phyloP scores from a whole-genome alignment of 352 stramenopile species.

The Phytophthora citricola region DNA sequence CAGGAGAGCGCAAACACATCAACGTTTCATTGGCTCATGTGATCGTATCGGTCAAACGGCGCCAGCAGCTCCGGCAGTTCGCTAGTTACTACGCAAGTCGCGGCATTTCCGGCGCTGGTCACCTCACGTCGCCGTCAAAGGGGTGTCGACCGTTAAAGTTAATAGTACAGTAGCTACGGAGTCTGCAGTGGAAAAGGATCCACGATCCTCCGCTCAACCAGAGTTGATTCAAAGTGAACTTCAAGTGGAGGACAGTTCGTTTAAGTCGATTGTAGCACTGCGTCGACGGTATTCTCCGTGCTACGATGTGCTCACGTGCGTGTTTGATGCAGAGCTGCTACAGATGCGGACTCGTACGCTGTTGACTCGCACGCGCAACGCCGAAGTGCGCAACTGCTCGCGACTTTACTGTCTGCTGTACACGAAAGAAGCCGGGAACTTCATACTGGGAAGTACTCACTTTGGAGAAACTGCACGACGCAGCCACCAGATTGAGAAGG shows the following conservation, averaged over 20 bases:
- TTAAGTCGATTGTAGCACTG: conserved; percentile 21
- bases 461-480: conserved; percentile 37
- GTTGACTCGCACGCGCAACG: conserved; percentile 17
- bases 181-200: neutral
- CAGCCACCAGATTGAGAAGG: conserved; percentile 29
- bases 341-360: conserved; percentile 30
- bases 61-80: conserved; percentile 71
- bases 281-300: conserved; percentile 21
- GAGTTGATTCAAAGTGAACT: too few relatives aligned
- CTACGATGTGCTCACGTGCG: conserved; percentile 45
- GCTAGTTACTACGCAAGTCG: conserved; percentile 71
- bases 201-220: too few relatives aligned
- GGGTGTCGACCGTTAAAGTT: neutral
- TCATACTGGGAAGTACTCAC: conserved; percentile 43
- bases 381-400: conserved; percentile 49
- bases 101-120: conserved; percentile 66
- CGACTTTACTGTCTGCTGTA: conserved; percentile 58
- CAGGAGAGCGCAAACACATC: conserved; percentile 28
- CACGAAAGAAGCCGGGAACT: conserved; percentile 39
- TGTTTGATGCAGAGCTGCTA: conserved; percentile 38
- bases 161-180: neutral
- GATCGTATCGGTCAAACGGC: conserved; percentile 75
- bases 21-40: conserved; percentile 73
- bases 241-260: neutral
- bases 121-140: conserved; percentile 35